Base-by-base conservation (phyloP, 371 early-diverging fungal species). In the Coemansia sp. region DNA sequence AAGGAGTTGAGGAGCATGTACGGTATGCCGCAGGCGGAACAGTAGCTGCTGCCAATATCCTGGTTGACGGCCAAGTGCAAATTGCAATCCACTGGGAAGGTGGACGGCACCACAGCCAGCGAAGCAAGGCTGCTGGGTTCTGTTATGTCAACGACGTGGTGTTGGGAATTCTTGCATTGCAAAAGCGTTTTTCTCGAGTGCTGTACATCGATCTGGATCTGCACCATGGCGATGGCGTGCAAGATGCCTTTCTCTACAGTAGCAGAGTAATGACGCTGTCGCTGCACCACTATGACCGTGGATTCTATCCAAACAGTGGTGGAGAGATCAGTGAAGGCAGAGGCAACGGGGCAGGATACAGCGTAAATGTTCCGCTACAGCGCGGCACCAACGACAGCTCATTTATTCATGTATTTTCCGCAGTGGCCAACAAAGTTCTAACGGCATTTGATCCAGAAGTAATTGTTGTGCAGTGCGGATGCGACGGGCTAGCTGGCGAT, bases 181-280 rank as follows among this genome's bases (percentile, higher is more conserved):
- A 91, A 52, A 80, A 84, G 66, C 57, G 30, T 0, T 85, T 82
- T 58, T 52, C 37, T 11, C 79, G 87, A 5, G 90, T 97, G 4
- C 82, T 97, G 67, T 96, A 96, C 78, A 86, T 97, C 18, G 97
- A 96, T 74, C 82, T 96, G 18, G 96, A 96, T 78, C 84, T 93
- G 14, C 97, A 96, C 80, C 96, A 96, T 75, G 95, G 96, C n/a
- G 96, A 95, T 74, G 97, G 95, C 11, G 96, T 95, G 50, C 89
- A 93, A 71, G 85, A 90, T 50, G 96, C 96, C 1, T 96, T 94
- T 78, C 78, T 80, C 21, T 72, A 82, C 53, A 88, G 89, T 40
- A 86, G 91, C 70, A 84, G 88, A 55, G 96, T 97, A 16, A 82
- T 91, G 83, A 94, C 96, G 7, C 81, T 92, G 20, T 94, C 95